Percentiles rank a stretch among this genome's conserved stretches.
phyloP scores from a whole-genome alignment of 192 early-diverging fungal genomes.

The Hyaloraphidium curvatum region DNA sequence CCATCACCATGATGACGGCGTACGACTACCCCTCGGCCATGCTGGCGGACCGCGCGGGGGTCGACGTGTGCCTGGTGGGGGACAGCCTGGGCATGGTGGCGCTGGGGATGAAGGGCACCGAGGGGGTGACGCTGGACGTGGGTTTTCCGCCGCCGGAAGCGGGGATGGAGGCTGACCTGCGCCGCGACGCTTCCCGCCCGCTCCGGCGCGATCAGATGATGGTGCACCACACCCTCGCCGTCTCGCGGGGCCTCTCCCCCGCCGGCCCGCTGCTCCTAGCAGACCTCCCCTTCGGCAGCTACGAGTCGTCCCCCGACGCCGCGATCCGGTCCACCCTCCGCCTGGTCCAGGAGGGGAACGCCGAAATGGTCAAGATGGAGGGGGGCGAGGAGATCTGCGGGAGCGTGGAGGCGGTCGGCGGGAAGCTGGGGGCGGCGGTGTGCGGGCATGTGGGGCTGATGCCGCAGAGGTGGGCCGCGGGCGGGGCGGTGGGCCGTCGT shows the following conservation, averaged over 20 bases:
- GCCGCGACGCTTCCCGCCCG: neutral
- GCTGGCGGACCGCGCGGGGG: slow-evolving; percentile 57
- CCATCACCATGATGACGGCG: slow-evolving; percentile 89
- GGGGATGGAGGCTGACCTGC: neutral
- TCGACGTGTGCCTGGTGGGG: slow-evolving; percentile 82
- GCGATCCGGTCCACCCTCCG: slow-evolving; percentile 66
- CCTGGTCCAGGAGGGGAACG: slow-evolving; percentile 71
- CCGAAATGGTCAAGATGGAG: slow-evolving; percentile 92
- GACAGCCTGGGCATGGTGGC: slow-evolving; percentile 96
- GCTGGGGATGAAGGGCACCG: slow-evolving; percentile 71
- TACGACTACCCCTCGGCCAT: slow-evolving; percentile 86
- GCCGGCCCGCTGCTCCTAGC: slow-evolving; percentile 60
- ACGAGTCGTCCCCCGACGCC: slow-evolving; percentile 51
- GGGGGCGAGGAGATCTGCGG: slow-evolving; percentile 69
- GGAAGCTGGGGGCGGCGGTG: slow-evolving; percentile 80
- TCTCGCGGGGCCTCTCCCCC: slow-evolving; percentile 42
- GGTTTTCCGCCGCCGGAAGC: slow-evolving; percentile 5
- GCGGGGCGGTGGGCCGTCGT: slow-evolving; percentile 74
- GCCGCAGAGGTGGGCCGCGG: slow-evolving; percentile 67
- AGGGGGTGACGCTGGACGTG: slow-evolving; percentile 69
- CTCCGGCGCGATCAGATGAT: too few species aligned
- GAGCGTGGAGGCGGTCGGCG: slow-evolving; percentile 56
- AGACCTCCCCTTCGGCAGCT: slow-evolving; percentile 80
- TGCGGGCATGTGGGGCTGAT: slow-evolving; percentile 89
- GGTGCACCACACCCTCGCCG: slow-evolving; percentile 84